Evolutionary conservation across 352 stramenopile genomes (phyloP).

Genomic region (Globisporangium okanoganense): DNA sequence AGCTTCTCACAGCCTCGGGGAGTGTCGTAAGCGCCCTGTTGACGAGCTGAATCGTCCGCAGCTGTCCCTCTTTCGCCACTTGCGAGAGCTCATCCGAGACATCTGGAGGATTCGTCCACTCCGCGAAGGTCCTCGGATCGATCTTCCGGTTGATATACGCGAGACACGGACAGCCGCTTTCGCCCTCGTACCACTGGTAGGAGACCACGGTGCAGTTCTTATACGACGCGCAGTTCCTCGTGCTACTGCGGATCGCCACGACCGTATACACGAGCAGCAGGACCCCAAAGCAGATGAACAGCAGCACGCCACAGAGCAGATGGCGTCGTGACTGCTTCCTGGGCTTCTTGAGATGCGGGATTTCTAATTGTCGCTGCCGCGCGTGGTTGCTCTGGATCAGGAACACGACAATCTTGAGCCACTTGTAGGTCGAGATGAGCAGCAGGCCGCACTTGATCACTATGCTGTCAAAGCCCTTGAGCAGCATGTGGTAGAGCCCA

Average conservation of each 20-base stretch:
- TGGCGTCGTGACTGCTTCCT: slow-evolving; percentile 26
- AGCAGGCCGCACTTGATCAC: slow-evolving; percentile 39
- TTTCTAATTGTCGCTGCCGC: slow-evolving; percentile 13
- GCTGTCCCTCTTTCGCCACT: slow-evolving; percentile 26
- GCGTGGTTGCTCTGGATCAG: slow-evolving; percentile 26
- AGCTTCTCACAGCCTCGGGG: too few species aligned
- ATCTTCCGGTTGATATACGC: slow-evolving; percentile 34
- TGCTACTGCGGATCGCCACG: slow-evolving; percentile 22
- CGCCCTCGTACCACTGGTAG: slow-evolving; percentile 31
- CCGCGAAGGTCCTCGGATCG: slow-evolving; percentile 21
- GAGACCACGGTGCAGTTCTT: slow-evolving; percentile 35
- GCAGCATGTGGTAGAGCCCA: slow-evolving; percentile 29
- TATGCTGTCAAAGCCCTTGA: too few species aligned
- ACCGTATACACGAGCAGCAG: slow-evolving; percentile 28
- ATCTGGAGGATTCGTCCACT: slow-evolving; percentile 37
- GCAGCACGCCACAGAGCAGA: slow-evolving; percentile 24
- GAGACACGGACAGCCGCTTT: slow-evolving; percentile 27
- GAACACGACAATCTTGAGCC: slow-evolving; percentile 34
- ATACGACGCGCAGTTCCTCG: slow-evolving; percentile 24
- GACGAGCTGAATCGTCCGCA: slow-evolving; percentile 42
- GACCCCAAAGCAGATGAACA: slow-evolving; percentile 39
- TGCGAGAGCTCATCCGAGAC: slow-evolving; percentile 20
- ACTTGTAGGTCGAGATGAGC: slow-evolving; percentile 44
- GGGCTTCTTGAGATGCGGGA: slow-evolving; percentile 1
- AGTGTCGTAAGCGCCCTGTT: slow-evolving; percentile 35